These are phyloP conservation scores for Nakataea oryzae DNA, from an alignment of 2,329 filamentous ascomycete genomes.

Conservation along the genomic window DNA sequence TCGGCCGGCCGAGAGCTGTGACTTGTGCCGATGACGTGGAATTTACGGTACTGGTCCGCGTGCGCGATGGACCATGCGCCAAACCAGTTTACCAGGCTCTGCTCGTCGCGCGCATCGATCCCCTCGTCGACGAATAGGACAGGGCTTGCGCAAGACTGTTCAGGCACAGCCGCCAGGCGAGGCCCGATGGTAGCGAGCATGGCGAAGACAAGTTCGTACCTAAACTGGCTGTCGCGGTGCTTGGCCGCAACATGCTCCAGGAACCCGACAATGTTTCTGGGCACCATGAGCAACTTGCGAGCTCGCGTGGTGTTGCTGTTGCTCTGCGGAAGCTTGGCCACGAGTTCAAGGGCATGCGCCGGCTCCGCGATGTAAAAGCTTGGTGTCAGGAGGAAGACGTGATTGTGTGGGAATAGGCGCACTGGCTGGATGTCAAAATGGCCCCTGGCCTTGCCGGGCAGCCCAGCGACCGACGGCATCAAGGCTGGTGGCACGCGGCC, in stretches of 20 bases:
- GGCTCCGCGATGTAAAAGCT: conserved; percentile 39
- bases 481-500: background rate
- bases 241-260: conserved; percentile 23
- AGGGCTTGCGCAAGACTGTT: conserved; percentile 12
- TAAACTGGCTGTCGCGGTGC: conserved; percentile 15
- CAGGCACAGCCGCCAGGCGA: conserved; percentile 3
- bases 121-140: conserved; percentile 33
- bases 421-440: conserved; percentile 10
- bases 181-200: conserved; percentile 6
- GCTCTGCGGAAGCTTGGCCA: conserved; percentile 11
- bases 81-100: conserved; percentile 54
- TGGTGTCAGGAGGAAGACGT: conserved; percentile 35
- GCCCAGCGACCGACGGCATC: background rate
- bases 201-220: conserved; percentile 4
- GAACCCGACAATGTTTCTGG: conserved; percentile 12
- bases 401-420: conserved; percentile 32
- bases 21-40: conserved; percentile 26
- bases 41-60: conserved; percentile 40
- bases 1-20: conserved; percentile 8
- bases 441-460: background rate
- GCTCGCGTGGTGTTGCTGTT: background rate
- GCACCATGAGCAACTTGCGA: background rate
- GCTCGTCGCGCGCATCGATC: conserved; percentile 49
- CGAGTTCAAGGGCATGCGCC: conserved; percentile 20
- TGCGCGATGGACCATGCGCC: conserved; percentile 43